Conservation (phyloP, 2,329 filamentous ascomycete species). For the Periconia sp. region DNA sequence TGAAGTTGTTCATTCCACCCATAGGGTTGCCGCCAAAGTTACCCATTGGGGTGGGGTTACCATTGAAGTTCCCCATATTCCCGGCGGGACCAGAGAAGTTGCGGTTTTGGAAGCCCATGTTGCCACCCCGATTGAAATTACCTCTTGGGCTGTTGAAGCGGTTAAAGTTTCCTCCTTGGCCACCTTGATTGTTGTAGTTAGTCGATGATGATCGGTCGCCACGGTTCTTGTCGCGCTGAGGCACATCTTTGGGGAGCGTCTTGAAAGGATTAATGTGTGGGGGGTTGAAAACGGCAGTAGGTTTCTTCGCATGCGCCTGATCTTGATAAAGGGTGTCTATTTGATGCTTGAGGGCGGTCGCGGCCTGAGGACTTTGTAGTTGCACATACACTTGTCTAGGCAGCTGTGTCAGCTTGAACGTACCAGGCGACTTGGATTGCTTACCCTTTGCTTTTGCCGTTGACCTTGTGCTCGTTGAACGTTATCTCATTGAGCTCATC, state of each 20-base stretch:
- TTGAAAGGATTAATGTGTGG: constrained; percentile 84
- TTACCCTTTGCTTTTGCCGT: constrained; percentile 97
- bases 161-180: constrained; percentile 44
- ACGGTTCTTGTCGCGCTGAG: constrained; percentile 67
- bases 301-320: constrained; percentile 64
- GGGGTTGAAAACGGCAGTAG: constrained; percentile 73
- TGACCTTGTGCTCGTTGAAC: constrained; percentile 98
- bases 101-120: constrained; percentile 40
- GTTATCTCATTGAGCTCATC: constrained; percentile 87
- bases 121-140: constrained; percentile 33
- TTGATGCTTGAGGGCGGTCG: constrained; percentile 79
- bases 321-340: constrained; percentile 68
- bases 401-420: constrained; percentile 10
- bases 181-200: constrained; percentile 52
- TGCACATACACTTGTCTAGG: constrained; percentile 77
- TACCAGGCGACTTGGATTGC: constrained; percentile 26
- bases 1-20: constrained; percentile 42
- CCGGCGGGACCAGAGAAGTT: constrained; percentile 39
- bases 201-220: constrained; percentile 56
- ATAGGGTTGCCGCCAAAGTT: constrained; percentile 48
- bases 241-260: constrained; percentile 86
- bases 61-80: constrained; percentile 51
- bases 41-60: constrained; percentile 43
- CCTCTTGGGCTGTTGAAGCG: constrained; percentile 35
- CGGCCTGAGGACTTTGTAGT: constrained; percentile 78